Evolutionary conservation across 768 basidiomycete species (phyloP).

Genomic region (Sistotremastrum niveocremeum): DNA sequence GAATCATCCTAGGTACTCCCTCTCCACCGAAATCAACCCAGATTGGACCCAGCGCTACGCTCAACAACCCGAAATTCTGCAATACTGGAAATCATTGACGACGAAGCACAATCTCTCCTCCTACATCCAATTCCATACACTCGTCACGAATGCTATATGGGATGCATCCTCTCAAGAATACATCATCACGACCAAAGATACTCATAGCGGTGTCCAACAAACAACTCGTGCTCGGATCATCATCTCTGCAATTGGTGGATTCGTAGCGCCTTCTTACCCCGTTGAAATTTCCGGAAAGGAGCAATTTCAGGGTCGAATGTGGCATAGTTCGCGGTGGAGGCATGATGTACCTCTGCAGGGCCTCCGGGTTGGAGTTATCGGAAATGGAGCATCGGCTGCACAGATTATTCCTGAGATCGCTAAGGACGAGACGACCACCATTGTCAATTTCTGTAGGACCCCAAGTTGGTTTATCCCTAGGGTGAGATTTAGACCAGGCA

Average conservation of each 20-base stretch:
- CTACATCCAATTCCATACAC: constrained; percentile 19
- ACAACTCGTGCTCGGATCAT: constrained; percentile 29
- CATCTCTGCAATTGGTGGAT: constrained; percentile 38
- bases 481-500: constrained; percentile 20
- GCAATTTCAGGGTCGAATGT: constrained; percentile 33
- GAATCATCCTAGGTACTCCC: constrained; percentile 1
- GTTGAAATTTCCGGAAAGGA: constrained; percentile 29
- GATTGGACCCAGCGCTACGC: constrained; percentile 35
- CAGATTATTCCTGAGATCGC: constrained; percentile 24
- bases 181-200: constrained; percentile 18
- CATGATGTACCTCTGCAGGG: constrained; percentile 37
- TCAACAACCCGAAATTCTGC: constrained; percentile 33
- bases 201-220: constrained; percentile 19
- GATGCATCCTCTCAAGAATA: constrained; percentile 30
- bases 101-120: background rate
- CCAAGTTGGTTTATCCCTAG: constrained; percentile 44
- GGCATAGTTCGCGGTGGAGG: constrained; percentile 44
- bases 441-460: constrained; percentile 41
- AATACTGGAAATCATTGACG: constrained; percentile 25
- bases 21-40: constrained; percentile 41
- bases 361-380: constrained; percentile 46
- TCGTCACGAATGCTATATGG: constrained; percentile 6
- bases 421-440: constrained; percentile 9
- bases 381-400: constrained; percentile 49
- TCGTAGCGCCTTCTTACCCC: constrained; percentile 32